Conservation (phyloP, 805 yeast species). For the Kuraishia piskuri region DNA sequence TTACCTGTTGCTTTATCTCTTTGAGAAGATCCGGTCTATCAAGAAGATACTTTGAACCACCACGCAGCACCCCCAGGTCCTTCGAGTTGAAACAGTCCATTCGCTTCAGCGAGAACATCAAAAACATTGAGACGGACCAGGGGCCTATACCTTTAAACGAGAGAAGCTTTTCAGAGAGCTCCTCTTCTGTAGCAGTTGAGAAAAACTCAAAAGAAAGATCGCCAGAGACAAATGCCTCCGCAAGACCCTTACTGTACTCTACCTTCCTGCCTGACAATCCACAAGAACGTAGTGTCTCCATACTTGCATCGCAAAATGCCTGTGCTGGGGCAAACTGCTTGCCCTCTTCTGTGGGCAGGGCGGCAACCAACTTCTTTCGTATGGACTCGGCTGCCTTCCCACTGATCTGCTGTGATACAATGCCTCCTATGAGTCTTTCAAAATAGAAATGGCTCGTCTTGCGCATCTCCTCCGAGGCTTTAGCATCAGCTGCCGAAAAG, state of each 20-base stretch:
- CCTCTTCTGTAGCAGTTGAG: conserved; percentile 28
- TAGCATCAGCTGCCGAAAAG: conserved; percentile 4
- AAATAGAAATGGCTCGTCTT: conserved; percentile 24
- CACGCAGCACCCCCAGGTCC: conserved; percentile 82
- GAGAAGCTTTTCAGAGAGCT: conserved; percentile 38
- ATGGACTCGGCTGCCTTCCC: conserved; percentile 77
- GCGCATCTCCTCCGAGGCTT: neutral
- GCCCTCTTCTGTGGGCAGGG: conserved; percentile 19
- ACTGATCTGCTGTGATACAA: conserved; percentile 68
- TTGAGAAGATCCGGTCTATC: conserved; percentile 40
- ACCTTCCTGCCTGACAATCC: conserved; percentile 69
- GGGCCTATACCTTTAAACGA: conserved; percentile 62
- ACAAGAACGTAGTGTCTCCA: conserved; percentile 44
- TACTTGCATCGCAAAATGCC: conserved; percentile 28
- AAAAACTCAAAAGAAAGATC: conserved; percentile 29
- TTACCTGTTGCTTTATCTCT: conserved; percentile 32
- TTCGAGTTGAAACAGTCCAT: conserved; percentile 66
- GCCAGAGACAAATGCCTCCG: conserved; percentile 40
- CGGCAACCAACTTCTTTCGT: conserved; percentile 31
- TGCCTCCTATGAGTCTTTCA: conserved; percentile 33
- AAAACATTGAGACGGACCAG: conserved; percentile 90
- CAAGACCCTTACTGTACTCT: conserved; percentile 48
- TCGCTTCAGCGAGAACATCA: conserved; percentile 58
- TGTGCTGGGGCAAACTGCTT: conserved; percentile 43
- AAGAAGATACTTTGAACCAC: conserved; percentile 55